These are phyloP conservation scores for Pyrenochaeta sp. DNA, from an alignment of 2,329 filamentous ascomycete species.

Conservation along the genomic window DNA sequence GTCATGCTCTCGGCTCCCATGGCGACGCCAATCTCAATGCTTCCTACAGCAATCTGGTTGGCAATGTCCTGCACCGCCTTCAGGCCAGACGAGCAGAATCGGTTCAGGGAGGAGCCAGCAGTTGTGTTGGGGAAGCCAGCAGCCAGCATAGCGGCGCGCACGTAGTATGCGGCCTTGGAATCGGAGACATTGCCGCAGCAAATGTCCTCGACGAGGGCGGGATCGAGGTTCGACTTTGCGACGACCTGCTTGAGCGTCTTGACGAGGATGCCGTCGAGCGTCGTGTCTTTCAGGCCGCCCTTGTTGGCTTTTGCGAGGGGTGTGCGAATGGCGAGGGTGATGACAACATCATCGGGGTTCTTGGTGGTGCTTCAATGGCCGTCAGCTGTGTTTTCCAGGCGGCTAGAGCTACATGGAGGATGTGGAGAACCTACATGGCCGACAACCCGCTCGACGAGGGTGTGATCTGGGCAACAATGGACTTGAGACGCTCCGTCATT, in stretches of 20 bases:
- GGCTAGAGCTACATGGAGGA: too few species aligned
- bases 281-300: constrained; percentile 94
- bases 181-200: constrained; percentile 92
- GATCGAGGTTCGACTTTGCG: constrained; percentile 77
- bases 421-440: constrained; percentile 70
- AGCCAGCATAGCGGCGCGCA: constrained; percentile 85
- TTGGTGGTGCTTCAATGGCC: constrained; percentile 73
- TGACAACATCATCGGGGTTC: constrained; percentile 95
- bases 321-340: constrained; percentile 89
- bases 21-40: constrained; percentile 87
- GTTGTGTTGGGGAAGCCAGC: constrained; percentile 94
- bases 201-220: constrained; percentile 84
- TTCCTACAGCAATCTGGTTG: constrained; percentile 79
- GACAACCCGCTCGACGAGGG: constrained; percentile 75
- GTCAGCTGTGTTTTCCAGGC: constrained; percentile 10
- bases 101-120: constrained; percentile 82
- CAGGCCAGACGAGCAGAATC: constrained; percentile 96
- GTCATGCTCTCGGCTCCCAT: constrained; percentile 92
- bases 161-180: constrained; percentile 85
- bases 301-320: constrained; percentile 88
- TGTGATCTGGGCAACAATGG: constrained; percentile 85
- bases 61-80: constrained; percentile 96
- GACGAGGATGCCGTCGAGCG: constrained; percentile 85
- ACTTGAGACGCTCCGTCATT: constrained; percentile 79
- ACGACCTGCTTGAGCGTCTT: constrained; percentile 74